phyloP scores from a whole-genome alignment of 306 rosid genomes.

The Fragaria vesca region DNA sequence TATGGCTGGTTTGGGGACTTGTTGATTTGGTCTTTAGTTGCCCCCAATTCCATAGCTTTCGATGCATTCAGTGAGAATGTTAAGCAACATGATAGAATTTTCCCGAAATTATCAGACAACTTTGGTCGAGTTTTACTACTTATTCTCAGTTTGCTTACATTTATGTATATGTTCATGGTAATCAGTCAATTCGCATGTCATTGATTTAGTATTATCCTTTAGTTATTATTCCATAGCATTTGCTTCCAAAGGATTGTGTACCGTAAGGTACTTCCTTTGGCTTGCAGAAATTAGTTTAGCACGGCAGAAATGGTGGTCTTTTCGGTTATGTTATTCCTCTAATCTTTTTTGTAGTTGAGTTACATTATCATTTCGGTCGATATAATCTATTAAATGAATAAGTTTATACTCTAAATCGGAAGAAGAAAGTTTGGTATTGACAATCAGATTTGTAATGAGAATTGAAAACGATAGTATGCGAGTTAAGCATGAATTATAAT shows the following conservation, averaged over 20 bases:
- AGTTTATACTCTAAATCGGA: not conserved
- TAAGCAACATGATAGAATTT: not conserved
- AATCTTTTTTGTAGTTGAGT: too few species aligned
- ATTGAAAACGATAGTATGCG: slow-evolving; percentile 8
- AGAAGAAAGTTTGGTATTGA: not conserved
- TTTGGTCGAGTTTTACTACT: not conserved
- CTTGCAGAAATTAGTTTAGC: not conserved
- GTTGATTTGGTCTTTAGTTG: not conserved
- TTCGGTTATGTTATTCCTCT: not conserved
- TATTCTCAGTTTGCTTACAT: not conserved
- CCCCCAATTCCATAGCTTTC: not conserved
- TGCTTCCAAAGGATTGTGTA: not conserved
- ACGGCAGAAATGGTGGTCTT: not conserved
- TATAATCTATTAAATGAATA: too few species aligned
- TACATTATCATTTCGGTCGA: not conserved
- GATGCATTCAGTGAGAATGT: not conserved
- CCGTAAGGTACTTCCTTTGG: not conserved
- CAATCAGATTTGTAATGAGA: not conserved
- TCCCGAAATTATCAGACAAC: not conserved
- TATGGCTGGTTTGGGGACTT: not conserved
- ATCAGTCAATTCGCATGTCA: not conserved
- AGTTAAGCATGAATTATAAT: not conserved
- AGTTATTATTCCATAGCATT: not conserved
- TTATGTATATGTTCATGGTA: not conserved
- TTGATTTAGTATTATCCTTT: not conserved